Evolutionary conservation across 129 eudicot genomes (phyloP), one percentile per base, ranked within the genome.

Genomic region (sunflower (Helianthus annuus)): DNA sequence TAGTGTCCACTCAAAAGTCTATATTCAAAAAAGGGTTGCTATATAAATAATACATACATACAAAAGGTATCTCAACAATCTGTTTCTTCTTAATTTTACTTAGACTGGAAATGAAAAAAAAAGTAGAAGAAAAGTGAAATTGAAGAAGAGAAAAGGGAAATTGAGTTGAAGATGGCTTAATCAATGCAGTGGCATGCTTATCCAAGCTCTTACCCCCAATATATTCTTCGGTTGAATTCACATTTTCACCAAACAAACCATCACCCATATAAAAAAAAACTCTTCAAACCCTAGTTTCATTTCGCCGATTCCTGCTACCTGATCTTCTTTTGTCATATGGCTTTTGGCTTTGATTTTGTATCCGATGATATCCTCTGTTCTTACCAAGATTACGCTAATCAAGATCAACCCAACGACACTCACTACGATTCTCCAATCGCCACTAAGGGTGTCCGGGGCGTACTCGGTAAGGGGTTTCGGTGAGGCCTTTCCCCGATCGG

Each of bases 331-430:
- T 17, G 66, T 32, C 66, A 59, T 40, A 93, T 93, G 98, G 97
- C 96, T 46, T 93, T 97, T 40, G 95, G 87, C 39, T 93, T 83
- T 49, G 96, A 87, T 90, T 89, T 93, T 75, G 95, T 83, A 12
- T 71, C 98, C 7, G 98, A 93, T 68, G 98, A 93, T 73, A 85
- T 93, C 34, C 88, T 93, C 42, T 89, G 92, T 73, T 89, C 98
- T 4, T 89, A 89, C 76, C 97, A 93, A 67, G 97, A 90, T 77
- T 87, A 78, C 79, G 72, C 83, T 12, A 79, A 82, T 83, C 92
- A 83, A 64, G 91, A 93, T 6, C 62, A 59, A 39, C 39, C 88
- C 19, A 89, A 87, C 67, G 89, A 86, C 14, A 48, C 7, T 54
- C 92, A 85, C 73, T 73, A 91, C 48, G 98, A 87, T 81, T 80